Percentiles rank a stretch among this genome's conserved stretches.
These are phyloP conservation scores for Penicillium verhagenii DNA, from an alignment of 495 filamentous ascomycete species.

Conservation along the genomic window DNA sequence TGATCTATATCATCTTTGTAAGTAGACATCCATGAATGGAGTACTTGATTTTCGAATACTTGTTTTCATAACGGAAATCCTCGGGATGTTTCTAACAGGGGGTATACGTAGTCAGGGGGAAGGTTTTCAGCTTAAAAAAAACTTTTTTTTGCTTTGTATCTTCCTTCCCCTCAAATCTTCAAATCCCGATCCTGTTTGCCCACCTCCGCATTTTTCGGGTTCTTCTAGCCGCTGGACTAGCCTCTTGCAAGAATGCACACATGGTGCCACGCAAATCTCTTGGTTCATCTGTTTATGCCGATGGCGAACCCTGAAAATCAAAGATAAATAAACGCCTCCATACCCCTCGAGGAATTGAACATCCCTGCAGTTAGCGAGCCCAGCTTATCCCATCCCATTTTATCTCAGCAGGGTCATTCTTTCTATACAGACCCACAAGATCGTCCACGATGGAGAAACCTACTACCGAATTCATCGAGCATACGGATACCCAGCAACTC, in stretches of 20 bases:
- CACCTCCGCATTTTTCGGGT: not conserved
- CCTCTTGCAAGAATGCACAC: not conserved
- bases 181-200: not conserved
- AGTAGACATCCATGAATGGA: too few relatives aligned
- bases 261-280: too few relatives aligned
- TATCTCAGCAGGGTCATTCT: not conserved
- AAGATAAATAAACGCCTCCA: not conserved
- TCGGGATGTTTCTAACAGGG: too few relatives aligned
- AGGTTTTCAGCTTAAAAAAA: too few relatives aligned
- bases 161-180: not conserved
- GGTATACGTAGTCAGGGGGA: too few relatives aligned
- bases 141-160: too few relatives aligned
- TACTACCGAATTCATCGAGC: constrained; percentile 13
- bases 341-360: not conserved
- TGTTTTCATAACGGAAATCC: not conserved
- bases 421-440: not conserved
- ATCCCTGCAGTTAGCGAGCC: not conserved
- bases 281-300: not conserved
- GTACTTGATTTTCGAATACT: too few relatives aligned
- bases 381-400: not conserved
- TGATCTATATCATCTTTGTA: too few relatives aligned
- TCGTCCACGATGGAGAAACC: constrained; percentile 11
- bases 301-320: not conserved
- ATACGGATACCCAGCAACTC: constrained; percentile 10
- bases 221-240: not conserved